phyloP scores from a whole-genome alignment of 768 basidiomycete species.

The Leccinellum rugosiceps region DNA sequence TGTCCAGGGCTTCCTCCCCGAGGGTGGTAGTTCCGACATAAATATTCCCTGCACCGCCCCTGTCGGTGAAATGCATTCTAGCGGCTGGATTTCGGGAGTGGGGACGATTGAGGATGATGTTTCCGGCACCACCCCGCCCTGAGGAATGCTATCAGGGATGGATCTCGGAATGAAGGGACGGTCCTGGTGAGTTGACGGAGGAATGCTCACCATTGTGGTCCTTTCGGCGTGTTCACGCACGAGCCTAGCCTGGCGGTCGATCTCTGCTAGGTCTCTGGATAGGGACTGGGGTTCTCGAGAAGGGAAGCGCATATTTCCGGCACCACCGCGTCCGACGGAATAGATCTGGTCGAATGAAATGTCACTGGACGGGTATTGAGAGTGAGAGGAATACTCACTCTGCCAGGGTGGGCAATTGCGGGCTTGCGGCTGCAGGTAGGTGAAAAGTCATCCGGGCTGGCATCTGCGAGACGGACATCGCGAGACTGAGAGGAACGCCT shows the following conservation, averaged over 20 bases:
- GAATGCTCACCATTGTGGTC: slow-evolving; percentile 33
- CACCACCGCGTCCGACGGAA: slow-evolving; percentile 76
- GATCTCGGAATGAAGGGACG: neutral
- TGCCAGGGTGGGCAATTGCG: slow-evolving; percentile 32
- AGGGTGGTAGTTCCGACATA: slow-evolving; percentile 24
- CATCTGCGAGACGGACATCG: slow-evolving; percentile 39
- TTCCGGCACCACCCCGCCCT: slow-evolving; percentile 66
- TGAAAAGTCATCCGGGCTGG: slow-evolving; percentile 53
- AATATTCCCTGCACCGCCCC: slow-evolving; percentile 66
- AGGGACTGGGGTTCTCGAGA: slow-evolving; percentile 46
- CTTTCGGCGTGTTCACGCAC: slow-evolving; percentile 27
- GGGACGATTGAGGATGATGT: slow-evolving; percentile 50
- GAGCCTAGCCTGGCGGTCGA: slow-evolving; percentile 22
- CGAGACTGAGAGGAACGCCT: slow-evolving; percentile 45
- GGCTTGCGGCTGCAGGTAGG: slow-evolving; percentile 60
- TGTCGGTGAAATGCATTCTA: slow-evolving; percentile 48
- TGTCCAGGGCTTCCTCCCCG: slow-evolving; percentile 27
- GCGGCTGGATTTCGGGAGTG: slow-evolving; percentile 39
- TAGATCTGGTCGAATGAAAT: slow-evolving; percentile 17
- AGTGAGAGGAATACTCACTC: slow-evolving; percentile 27
- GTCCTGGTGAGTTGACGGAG: neutral
- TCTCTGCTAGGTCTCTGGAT: slow-evolving; percentile 23
- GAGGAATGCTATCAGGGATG: slow-evolving; percentile 43
- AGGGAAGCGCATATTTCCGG: slow-evolving; percentile 80
- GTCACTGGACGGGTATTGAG: neutral